Conservation (phyloP, 305 asterid species). For the Rubia peregrina region DNA sequence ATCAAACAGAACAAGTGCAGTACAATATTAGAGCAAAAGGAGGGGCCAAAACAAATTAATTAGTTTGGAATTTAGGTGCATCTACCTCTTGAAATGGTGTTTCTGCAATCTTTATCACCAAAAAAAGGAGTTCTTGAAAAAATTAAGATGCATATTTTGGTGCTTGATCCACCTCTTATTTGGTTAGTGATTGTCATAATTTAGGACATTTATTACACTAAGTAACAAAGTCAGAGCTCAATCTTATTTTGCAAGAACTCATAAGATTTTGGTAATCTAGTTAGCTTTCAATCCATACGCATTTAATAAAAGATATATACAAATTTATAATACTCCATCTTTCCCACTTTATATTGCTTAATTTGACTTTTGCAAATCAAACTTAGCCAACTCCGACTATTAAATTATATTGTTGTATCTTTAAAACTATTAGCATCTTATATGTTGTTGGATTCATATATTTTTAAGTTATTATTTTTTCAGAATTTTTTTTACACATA, state of each 20-base stretch:
- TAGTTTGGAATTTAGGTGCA: background rate
- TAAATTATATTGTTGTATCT: too few species aligned
- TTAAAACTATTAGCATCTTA: too few species aligned
- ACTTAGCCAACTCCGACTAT: too few species aligned
- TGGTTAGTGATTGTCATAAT: background rate
- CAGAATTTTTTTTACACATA: too few species aligned
- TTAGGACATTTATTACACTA: background rate
- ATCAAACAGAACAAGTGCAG: slow-evolving; percentile 6
- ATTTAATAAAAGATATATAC: too few species aligned
- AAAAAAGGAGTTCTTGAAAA: background rate
- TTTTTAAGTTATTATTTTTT: too few species aligned
- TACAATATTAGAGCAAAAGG: background rate
- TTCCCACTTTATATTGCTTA: too few species aligned
- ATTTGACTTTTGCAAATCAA: too few species aligned
- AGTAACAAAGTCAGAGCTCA: background rate
- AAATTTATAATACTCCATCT: too few species aligned
- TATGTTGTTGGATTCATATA: too few species aligned
- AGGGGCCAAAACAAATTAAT: background rate
- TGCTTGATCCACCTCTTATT: background rate
- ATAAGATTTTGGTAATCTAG: background rate
- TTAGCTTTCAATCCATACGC: too few species aligned
- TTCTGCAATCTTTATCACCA: background rate
- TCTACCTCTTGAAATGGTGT: background rate
- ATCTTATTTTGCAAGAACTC: background rate
- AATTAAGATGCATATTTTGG: background rate